Base-by-base conservation (phyloP, 2,329 filamentous ascomycete species). In the Lasiodiplodia hormozganensis region DNA sequence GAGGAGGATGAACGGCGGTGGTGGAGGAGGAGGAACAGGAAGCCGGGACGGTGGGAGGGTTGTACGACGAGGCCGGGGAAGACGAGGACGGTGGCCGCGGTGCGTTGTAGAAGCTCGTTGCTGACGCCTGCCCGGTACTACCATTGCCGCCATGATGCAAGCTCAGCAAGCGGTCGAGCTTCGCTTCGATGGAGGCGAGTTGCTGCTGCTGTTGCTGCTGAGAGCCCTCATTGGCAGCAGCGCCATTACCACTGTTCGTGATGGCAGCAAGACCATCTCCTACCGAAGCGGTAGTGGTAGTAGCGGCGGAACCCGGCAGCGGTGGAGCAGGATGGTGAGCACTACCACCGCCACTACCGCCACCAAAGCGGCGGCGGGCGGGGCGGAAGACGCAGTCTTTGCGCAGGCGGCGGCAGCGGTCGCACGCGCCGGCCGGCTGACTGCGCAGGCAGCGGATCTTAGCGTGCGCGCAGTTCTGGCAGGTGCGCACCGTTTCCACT, bases 331-430 rank as follows among this genome's bases (percentile, higher is more conserved):
- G n/a, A 16, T 36, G n/a, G 14, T 36, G 23, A 23, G 40, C 40
- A 8, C 1, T 16, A 5, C n/a, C 12, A 10, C 51, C n/a, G 64
- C 70, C 64, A 69, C 77, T 75, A 75, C 74, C 69, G 80, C 80
- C 66, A 79, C 80, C 62, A 43, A 73, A 77, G 34, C 78, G 76
- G 64, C 78, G 75, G 49, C 75, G 73, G 8, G 77, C 75, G 52
- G 78, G 75, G 7, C 80, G 76, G 65, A 77, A 79, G 2, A 76
- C 69, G 67, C 79, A 81, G 57, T 77, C 73, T 67, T 80, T 79
- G 23, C 75, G 73, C 31, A 81, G 71, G 21, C 80, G 77, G n/a
- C 40, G 58, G 28, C 58, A 62, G 58, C 74, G 70, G 67, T 78
- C 75, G 70, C 76, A 78, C 6, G 74, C 74, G 52, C 75, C 73